Evolutionary conservation across 2,329 filamentous ascomycete genomes (phyloP).

Genomic region (Sporothrix globosa): DNA sequence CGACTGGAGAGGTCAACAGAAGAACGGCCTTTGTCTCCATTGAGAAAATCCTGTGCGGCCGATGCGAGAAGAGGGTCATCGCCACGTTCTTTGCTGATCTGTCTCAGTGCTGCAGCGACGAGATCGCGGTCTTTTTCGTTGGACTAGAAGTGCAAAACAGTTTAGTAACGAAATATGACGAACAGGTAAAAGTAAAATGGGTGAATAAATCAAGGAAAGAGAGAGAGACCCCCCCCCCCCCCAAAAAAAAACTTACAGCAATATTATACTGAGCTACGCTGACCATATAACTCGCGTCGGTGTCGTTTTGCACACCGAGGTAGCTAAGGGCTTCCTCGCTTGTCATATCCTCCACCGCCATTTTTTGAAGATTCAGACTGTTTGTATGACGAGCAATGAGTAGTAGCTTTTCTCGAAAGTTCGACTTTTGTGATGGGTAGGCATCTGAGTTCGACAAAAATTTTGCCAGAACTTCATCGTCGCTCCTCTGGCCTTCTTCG

Average conservation of each 20-base stretch:
- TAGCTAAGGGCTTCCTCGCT: conserved; percentile 49
- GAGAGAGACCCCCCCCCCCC: no score
- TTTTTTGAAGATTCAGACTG: conserved; percentile 34
- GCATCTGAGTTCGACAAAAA: conserved; percentile 38
- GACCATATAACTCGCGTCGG: conserved; percentile 41
- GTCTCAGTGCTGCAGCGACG: conserved; percentile 32
- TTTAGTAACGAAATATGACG: not conserved
- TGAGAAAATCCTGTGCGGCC: conserved; percentile 1
- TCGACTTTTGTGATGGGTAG: conserved; percentile 39
- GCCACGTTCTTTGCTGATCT: conserved; percentile 31
- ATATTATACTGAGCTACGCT: conserved; percentile 37
- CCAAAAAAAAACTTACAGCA: conserved; percentile 28
- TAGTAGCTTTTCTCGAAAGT: conserved; percentile 40
- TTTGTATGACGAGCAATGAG: conserved; percentile 40
- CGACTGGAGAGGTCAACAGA: not conserved
- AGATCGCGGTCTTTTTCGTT: conserved; percentile 35
- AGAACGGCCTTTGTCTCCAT: not conserved
- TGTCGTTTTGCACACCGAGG: conserved; percentile 44
- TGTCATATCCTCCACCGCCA: conserved; percentile 33
- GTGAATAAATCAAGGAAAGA: not conserved
- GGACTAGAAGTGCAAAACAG: not conserved
- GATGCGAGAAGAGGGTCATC: conserved; percentile 27
- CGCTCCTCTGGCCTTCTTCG: conserved; percentile 27
- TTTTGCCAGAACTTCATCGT: conserved; percentile 37
- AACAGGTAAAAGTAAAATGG: not conserved